These are phyloP conservation scores for Penstemon newberryi DNA, from an alignment of 257 asterid species.

Conservation along the genomic window DNA sequence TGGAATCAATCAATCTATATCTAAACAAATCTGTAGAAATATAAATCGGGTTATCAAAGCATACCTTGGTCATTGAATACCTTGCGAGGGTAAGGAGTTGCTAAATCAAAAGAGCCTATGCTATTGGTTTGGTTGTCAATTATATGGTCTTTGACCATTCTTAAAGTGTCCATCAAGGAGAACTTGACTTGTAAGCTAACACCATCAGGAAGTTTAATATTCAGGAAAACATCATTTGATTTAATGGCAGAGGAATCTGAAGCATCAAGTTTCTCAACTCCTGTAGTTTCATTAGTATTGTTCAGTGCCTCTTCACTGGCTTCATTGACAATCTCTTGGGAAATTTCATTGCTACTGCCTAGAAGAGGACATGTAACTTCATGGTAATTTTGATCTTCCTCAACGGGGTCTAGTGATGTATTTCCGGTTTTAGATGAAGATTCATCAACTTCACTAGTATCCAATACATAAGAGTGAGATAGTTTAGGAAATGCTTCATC, in stretches of 20 bases:
- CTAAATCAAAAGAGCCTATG: slow-evolving; percentile 66
- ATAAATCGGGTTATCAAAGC: slow-evolving; percentile 21
- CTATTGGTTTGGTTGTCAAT: slow-evolving; percentile 49
- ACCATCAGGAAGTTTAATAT: slow-evolving; percentile 73
- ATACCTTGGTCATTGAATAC: slow-evolving; percentile 80
- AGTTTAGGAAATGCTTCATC: slow-evolving; percentile 39
- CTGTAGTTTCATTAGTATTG: slow-evolving; percentile 29
- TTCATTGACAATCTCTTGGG: slow-evolving; percentile 36
- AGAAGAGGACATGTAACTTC: slow-evolving; percentile 31
- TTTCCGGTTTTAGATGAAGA: slow-evolving; percentile 35
- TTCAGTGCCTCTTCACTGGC: slow-evolving; percentile 33
- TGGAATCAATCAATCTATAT: slow-evolving; percentile 9
- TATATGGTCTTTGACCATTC: slow-evolving; percentile 67
- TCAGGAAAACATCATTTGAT: slow-evolving; percentile 68
- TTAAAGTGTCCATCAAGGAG: slow-evolving; percentile 55
- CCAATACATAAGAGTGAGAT: slow-evolving; percentile 29
- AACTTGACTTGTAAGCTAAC: slow-evolving; percentile 68
- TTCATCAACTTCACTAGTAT: slow-evolving; percentile 33
- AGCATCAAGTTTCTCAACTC: slow-evolving; percentile 47
- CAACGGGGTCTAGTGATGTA: slow-evolving; percentile 34
- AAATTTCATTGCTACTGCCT: slow-evolving; percentile 34
- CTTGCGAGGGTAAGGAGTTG: slow-evolving; percentile 96
- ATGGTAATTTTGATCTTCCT: slow-evolving; percentile 31
- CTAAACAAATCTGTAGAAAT: background rate
- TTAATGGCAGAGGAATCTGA: slow-evolving; percentile 37